phyloP scores from a whole-genome alignment of 768 basidiomycete species.

The Xerocomellus amylosporus region DNA sequence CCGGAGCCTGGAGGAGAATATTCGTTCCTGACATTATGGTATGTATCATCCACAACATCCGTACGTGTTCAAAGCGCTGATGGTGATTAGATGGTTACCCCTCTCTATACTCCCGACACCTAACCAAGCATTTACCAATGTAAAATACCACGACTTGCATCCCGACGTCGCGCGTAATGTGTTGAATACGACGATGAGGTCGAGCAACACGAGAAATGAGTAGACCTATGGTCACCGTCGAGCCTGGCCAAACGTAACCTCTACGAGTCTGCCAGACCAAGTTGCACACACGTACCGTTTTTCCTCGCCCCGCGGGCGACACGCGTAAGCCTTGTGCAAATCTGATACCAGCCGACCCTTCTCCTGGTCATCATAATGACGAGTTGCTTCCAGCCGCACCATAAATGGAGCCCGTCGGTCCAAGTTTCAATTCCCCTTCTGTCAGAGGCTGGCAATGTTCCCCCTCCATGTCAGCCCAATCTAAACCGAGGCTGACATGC shows the following conservation, averaged over 20 bases:
- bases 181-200: slow-evolving; percentile 83
- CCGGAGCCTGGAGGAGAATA: no score
- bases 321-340: not conserved
- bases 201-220: slow-evolving; percentile 73
- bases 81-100: not conserved
- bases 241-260: slow-evolving; percentile 43
- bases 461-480: not conserved
- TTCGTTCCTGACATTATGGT: slow-evolving; percentile 12
- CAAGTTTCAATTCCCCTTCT: not conserved
- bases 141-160: not conserved
- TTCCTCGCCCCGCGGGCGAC: no score
- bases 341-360: no score
- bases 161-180: slow-evolving; percentile 40
- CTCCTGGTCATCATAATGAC: not conserved
- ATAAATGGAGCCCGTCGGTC: not conserved
- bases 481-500: slow-evolving; percentile 10
- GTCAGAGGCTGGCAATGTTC: slow-evolving; percentile 10
- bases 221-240: slow-evolving; percentile 63
- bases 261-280: no score
- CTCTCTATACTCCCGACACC: not conserved
- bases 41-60: no score
- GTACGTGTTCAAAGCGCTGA: no score
- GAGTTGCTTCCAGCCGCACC: not conserved
- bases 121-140: slow-evolving; percentile 6
- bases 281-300: no score